Conservation (phyloP, 805 yeast species). For the Ogataea polymorpha region DNA sequence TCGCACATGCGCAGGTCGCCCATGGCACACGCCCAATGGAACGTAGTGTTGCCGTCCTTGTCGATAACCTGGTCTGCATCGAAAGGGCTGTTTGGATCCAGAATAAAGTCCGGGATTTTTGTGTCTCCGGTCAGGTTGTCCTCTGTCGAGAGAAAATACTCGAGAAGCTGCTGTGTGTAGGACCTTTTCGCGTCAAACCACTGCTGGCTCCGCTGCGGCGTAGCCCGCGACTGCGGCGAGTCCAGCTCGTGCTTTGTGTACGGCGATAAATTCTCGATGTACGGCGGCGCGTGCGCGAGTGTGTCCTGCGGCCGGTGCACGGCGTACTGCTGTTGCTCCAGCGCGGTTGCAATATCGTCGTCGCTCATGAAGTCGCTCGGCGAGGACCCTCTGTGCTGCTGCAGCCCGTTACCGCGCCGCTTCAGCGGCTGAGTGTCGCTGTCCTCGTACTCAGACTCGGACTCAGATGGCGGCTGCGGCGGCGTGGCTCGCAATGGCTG, state of each 20-base stretch:
- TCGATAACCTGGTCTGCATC: slow-evolving; percentile 80
- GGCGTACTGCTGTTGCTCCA: slow-evolving; percentile 20
- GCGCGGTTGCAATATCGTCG: slow-evolving; percentile 45
- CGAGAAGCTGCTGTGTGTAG: slow-evolving; percentile 46
- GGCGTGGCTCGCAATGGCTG: neutral
- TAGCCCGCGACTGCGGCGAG: slow-evolving; percentile 8
- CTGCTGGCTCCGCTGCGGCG: neutral
- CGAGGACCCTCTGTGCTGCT: slow-evolving; percentile 38
- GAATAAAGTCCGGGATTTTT: slow-evolving; percentile 59
- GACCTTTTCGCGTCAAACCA: slow-evolving; percentile 34
- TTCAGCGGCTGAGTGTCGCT: slow-evolving; percentile 7
- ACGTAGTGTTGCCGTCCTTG: slow-evolving; percentile 89
- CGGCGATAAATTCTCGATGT: slow-evolving; percentile 3
- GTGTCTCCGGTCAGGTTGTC: slow-evolving; percentile 37
- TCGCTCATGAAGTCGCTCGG: slow-evolving; percentile 56
- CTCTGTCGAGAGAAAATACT: slow-evolving; percentile 55
- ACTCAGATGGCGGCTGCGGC: slow-evolving; percentile 3
- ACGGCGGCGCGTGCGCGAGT: slow-evolving; percentile 1
- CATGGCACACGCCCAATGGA: slow-evolving; percentile 98
- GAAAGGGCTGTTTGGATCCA: slow-evolving; percentile 61
- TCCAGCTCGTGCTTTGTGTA: slow-evolving; percentile 9
- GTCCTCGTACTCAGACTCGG: slow-evolving; percentile 10
- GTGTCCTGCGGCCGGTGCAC: slow-evolving; percentile 2
- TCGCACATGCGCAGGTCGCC: slow-evolving; percentile 80
- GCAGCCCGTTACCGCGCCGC: slow-evolving; percentile 6